Conservation (phyloP, 179 eudicot genomes). For the Silene noctiflora region DNA sequence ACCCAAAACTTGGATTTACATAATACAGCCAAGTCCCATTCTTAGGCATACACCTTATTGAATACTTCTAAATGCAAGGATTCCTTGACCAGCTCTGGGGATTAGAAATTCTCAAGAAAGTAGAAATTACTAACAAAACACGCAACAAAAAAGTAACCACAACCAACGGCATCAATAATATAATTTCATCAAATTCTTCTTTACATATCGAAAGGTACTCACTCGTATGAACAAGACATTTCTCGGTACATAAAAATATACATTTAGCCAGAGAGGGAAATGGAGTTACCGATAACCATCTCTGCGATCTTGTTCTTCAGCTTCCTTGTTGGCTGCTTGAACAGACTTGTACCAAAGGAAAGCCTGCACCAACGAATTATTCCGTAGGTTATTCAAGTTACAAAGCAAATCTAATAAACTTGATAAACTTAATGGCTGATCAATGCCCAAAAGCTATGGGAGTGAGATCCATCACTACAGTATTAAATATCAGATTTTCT, state of each 20-base stretch:
- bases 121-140: not conserved
- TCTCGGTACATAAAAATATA: not conserved
- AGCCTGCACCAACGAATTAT: slow-evolving; percentile 48
- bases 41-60: too few relatives aligned
- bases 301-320: slow-evolving; percentile 77
- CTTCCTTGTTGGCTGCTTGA: slow-evolving; percentile 85
- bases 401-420: not conserved
- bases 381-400: not conserved
- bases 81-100: not conserved
- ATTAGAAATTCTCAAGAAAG: not conserved
- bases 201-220: not conserved
- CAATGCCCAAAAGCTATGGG: too few relatives aligned
- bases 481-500: too few relatives aligned
- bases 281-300: slow-evolving; percentile 43
- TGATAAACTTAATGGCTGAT: too few relatives aligned
- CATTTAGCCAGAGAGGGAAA: not conserved
- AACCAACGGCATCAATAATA: not conserved
- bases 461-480: too few relatives aligned
- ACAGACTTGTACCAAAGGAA: slow-evolving; percentile 70
- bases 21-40: too few relatives aligned
- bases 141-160: too few relatives aligned
- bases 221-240: not conserved
- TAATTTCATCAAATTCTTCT: not conserved
- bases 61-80: too few relatives aligned
- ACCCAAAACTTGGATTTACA: too few relatives aligned